Base-by-base conservation (phyloP, 2,329 filamentous ascomycete genomes). In the Fusarium sp. region DNA sequence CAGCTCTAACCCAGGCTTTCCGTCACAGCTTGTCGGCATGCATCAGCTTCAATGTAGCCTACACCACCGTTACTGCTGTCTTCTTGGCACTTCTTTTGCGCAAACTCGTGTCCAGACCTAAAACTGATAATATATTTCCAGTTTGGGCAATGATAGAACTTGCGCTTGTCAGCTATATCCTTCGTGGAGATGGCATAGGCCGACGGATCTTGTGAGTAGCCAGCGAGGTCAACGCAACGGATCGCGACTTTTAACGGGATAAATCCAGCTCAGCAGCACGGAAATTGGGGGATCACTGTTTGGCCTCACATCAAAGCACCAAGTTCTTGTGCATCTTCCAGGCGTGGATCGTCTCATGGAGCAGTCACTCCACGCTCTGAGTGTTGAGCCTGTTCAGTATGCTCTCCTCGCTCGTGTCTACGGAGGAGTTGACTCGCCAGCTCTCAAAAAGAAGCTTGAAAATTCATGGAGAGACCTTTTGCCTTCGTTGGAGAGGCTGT, bases 211-310 rank as follows among this genome's bases (percentile, higher is more conserved):
- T 65, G 70, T 76, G 52, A 57, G 64, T 58, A 2, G 2, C 27
- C 9, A 5, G 16, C 22, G 3, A 1, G 57, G 7, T 7, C 35
- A 37, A 37, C 2, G 11, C 4, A 45, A 11, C 11, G 9, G 4
- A 8, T 6, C 7, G 9, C 2, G 10, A 18, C n/a, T 2, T 18
- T 56, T 74, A 8, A 73, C 1, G 4, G 1, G 0, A 4, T 5
- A 2, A 3, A 16, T 18, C 18, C 6, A 74, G 73, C 18, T 74
- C 68, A 6, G 35, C 39, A 27, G 41, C 66, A 5, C 64, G 73
- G 3, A 64, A 64, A 4, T 72, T 67, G 58, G 65, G 10, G 74
- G 76, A n/a, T 77, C 76, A 10, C 62, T 77, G 0, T 75, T 77
- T 22, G 75, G 73, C 8, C 27, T 77, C 13, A 78, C 76, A 4